Percentiles rank a stretch among this genome's conserved stretches.
phyloP scores from a whole-genome alignment of 164 flowering plant species.

The Kalanchoe fedtschenkoi region DNA sequence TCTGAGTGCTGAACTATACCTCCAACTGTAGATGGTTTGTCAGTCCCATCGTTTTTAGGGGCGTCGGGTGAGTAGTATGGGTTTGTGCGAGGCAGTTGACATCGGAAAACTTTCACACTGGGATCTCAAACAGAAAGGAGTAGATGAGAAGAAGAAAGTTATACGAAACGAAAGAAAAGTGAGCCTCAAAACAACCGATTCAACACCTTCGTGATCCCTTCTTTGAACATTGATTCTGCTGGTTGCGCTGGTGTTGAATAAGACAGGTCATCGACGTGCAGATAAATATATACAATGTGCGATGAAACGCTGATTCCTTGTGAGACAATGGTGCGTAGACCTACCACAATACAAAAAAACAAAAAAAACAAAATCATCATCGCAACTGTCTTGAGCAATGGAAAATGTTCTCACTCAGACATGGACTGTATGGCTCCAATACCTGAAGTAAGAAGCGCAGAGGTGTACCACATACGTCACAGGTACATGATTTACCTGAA shows the following conservation, averaged over 20 bases:
- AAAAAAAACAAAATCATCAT: too few relatives aligned
- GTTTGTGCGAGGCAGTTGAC: slow-evolving; percentile 65
- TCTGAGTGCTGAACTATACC: slow-evolving; percentile 25
- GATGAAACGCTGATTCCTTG: slow-evolving; percentile 65
- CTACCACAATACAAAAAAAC: slow-evolving; percentile 21
- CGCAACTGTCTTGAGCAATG: too few relatives aligned
- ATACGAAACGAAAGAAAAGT: not conserved
- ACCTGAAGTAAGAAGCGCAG: slow-evolving; percentile 89
- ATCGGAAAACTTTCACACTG: slow-evolving; percentile 90
- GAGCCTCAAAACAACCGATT: not conserved
- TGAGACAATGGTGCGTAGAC: slow-evolving; percentile 65
- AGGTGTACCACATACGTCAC: slow-evolving; percentile 71
- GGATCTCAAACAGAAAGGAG: slow-evolving; percentile 12
- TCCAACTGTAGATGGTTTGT: slow-evolving; percentile 40
- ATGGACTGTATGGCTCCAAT: too few relatives aligned
- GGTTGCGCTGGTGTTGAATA: slow-evolving; percentile 70
- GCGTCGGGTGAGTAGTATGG: slow-evolving; percentile 64
- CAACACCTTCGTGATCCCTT: slow-evolving; percentile 56
- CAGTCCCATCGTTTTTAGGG: slow-evolving; percentile 42
- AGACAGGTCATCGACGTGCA: slow-evolving; percentile 83
- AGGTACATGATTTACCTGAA: slow-evolving; percentile 34
- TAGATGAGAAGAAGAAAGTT: not conserved
- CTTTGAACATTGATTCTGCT: slow-evolving; percentile 52
- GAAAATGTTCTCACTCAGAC: too few relatives aligned
- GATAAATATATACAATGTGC: slow-evolving; percentile 71